These are phyloP conservation scores for Fusarium sp. DNA, from an alignment of 2,329 filamentous ascomycete species.

Conservation along the genomic window DNA sequence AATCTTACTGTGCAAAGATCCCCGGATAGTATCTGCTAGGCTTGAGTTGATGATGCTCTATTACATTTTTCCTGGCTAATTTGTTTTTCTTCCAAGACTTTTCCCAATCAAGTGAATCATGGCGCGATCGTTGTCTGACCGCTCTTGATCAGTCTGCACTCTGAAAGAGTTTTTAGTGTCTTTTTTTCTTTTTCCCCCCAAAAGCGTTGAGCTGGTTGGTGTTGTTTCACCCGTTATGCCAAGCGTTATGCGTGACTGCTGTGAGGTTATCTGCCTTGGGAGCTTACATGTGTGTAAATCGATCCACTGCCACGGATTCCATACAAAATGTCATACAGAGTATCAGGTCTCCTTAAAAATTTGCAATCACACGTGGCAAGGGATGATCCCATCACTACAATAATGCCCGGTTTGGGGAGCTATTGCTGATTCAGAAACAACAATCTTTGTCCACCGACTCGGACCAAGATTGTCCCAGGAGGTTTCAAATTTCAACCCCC, in stretches of 20 bases:
- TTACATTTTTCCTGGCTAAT: constrained; percentile 24
- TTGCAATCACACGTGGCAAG: constrained; percentile 16
- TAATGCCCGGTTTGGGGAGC: not conserved
- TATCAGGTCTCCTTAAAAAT: not conserved
- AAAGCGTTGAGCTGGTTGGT: constrained; percentile 4
- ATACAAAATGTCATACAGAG: not conserved
- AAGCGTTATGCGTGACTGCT: constrained; percentile 34
- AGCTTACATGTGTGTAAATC: constrained; percentile 19
- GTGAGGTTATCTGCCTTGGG: constrained; percentile 14
- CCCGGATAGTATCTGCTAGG: not conserved
- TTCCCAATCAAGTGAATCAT: constrained; percentile 25
- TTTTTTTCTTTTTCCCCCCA: not conserved
- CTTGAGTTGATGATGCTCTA: constrained; percentile 15
- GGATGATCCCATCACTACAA: constrained; percentile 14
- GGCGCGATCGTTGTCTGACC: constrained; percentile 2
- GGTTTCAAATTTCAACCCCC: constrained; percentile 16
- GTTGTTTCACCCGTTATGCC: constrained; percentile 16
- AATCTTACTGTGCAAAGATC: constrained; percentile 26
- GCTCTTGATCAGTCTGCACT: too few species aligned
- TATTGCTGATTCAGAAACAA: constrained; percentile 5
- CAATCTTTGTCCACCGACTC: constrained; percentile 28
- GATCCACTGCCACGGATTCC: constrained; percentile 6
- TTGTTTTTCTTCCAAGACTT: not conserved
- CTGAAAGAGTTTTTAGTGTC: not conserved
- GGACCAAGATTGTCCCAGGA: constrained; percentile 21